Evolutionary conservation across 305 asterid genomes (phyloP).

Genomic region (Rubia occidens): DNA sequence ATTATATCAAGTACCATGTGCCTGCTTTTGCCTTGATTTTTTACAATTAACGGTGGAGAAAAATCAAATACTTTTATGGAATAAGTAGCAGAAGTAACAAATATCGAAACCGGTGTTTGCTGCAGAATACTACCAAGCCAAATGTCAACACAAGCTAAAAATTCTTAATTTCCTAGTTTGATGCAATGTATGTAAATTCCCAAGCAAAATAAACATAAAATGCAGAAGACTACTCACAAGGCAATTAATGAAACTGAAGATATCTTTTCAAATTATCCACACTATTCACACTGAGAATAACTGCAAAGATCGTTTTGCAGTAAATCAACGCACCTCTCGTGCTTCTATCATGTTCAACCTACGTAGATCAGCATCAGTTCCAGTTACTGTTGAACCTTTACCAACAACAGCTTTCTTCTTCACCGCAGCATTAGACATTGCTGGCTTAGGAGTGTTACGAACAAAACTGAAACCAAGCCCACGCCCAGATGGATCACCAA

Average conservation of each 20-base stretch:
- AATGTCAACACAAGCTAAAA: neutral
- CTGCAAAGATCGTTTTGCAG: neutral
- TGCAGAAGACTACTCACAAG: neutral
- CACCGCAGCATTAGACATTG: constrained; percentile 58
- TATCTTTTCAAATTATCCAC: neutral
- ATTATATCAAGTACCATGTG: constrained; percentile 3
- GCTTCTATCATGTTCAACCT: constrained; percentile 99
- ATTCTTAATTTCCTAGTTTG: neutral
- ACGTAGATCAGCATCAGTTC: constrained; percentile 98
- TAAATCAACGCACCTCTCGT: constrained; percentile 57
- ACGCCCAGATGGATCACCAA: constrained; percentile 99
- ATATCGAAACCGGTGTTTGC: neutral
- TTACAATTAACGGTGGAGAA: no score
- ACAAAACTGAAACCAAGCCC: constrained; percentile 99
- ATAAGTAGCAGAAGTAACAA: neutral
- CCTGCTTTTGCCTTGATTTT: neutral
- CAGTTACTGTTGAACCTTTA: constrained; percentile 91
- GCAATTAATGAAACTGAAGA: neutral
- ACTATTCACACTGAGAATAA: neutral
- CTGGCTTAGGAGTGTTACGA: constrained; percentile 82
- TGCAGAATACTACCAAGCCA: neutral
- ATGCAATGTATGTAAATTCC: neutral
- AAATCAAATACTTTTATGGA: neutral
- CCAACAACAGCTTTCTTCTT: constrained; percentile 77
- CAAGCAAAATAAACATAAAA: neutral